A percentile compares a stretch with the other conserved stretches of the same genome.
Evolutionary conservation across 2,329 filamentous ascomycete species (phyloP).

Genomic region (Cytospora leucostoma): DNA sequence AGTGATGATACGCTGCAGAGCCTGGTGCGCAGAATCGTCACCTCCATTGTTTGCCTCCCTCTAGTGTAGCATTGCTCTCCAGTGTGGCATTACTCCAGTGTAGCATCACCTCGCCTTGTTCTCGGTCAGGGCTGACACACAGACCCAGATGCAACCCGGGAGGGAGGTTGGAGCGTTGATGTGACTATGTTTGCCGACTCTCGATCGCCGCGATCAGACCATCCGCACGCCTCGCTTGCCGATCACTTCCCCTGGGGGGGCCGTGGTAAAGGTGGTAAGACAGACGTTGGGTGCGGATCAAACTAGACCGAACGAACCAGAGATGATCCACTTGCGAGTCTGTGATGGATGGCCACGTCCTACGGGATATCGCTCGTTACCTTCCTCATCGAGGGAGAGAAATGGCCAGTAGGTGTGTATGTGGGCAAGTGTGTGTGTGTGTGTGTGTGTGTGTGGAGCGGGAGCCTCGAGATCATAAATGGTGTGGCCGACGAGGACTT

Average conservation of each 20-base stretch:
- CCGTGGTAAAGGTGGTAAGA: neutral
- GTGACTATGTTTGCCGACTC: neutral
- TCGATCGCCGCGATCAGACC: slow-evolving; percentile 17
- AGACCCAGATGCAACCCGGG: neutral
- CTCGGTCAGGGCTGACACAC: neutral
- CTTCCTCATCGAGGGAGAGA: neutral
- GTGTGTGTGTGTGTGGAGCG: neutral
- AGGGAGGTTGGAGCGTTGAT: neutral
- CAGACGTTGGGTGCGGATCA: slow-evolving; percentile 13
- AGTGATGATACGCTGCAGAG: too few relatives aligned
- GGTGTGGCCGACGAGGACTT: neutral
- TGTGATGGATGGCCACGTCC: too few relatives aligned
- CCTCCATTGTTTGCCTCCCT: too few relatives aligned
- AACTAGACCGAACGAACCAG: neutral
- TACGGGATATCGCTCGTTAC: neutral
- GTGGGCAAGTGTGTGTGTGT: too few relatives aligned
- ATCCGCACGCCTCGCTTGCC: slow-evolving; percentile 19
- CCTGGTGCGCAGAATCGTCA: too few relatives aligned
- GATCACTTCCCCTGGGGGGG: slow-evolving; percentile 13
- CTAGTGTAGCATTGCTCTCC: too few relatives aligned
- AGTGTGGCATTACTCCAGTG: too few relatives aligned
- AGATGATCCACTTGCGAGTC: neutral
- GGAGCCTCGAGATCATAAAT: neutral
- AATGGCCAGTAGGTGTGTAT: neutral
- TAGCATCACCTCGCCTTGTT: neutral